phyloP scores from a whole-genome alignment of 768 basidiomycete species.

The Holtermanniella nyarrowii region DNA sequence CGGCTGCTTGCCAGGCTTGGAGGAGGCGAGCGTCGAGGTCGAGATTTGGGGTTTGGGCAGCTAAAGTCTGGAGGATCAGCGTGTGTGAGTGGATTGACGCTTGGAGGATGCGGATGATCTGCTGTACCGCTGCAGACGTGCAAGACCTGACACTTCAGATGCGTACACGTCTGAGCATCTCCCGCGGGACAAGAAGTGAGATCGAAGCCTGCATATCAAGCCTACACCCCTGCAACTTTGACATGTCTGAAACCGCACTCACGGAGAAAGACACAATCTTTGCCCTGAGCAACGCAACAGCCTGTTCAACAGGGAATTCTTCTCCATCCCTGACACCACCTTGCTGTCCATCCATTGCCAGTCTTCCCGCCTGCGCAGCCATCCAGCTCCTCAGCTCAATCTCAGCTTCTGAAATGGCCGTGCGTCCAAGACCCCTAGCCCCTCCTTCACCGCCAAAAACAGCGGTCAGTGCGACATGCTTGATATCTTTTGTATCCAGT shows the following conservation, averaged over 20 bases:
- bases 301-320: constrained; percentile 37
- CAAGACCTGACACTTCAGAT: no score
- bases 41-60: constrained; percentile 75
- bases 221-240: no score
- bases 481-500: constrained; percentile 31
- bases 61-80: constrained; percentile 65
- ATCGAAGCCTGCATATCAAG: no score
- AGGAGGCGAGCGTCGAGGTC: constrained; percentile 67
- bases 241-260: no score
- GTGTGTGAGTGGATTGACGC: no score
- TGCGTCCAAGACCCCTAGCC: constrained; percentile 60
- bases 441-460: constrained; percentile 28
- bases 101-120: no score
- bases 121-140: no score
- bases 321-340: constrained; percentile 11
- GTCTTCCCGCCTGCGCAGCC: constrained; percentile 3
- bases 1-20: constrained; percentile 55
- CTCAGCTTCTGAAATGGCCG: constrained; percentile 85
- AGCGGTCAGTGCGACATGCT: constrained; percentile 21
- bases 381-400: constrained; percentile 74
- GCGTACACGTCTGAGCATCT: no score
- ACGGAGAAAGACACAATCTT: constrained; percentile 44
- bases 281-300: constrained; percentile 54
- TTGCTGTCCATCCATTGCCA: constrained; percentile 19
- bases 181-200: no score